Evolutionary conservation across 805 yeast species (phyloP).

Genomic region (Lipomyces lipofer): DNA sequence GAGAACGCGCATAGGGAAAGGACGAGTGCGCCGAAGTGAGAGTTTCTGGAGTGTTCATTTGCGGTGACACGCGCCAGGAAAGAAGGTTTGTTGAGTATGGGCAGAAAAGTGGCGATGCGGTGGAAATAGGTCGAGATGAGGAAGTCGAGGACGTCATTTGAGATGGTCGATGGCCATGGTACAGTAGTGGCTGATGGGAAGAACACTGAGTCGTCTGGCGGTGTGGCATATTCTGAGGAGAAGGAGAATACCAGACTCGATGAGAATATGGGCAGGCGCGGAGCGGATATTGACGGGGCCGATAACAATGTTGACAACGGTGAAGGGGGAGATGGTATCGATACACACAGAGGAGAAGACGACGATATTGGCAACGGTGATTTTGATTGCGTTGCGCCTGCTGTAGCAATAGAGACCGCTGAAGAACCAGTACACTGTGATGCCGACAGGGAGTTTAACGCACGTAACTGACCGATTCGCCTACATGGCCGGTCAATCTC

Average conservation of each 20-base stretch:
- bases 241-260: background rate
- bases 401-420: background rate
- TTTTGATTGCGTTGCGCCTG: background rate
- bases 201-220: background rate
- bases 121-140: background rate
- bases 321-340: too few relatives aligned
- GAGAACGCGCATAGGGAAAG: slow-evolving; percentile 11
- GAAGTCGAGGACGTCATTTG: background rate
- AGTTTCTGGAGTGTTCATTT: slow-evolving; percentile 4
- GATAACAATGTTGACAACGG: background rate
- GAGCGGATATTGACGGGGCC: background rate
- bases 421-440: background rate
- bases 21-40: slow-evolving; percentile 10
- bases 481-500: background rate
- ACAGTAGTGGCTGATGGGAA: background rate
- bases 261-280: background rate
- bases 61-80: slow-evolving; percentile 5
- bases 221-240: background rate
- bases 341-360: too few relatives aligned
- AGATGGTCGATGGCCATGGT: background rate
- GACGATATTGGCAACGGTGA: too few relatives aligned
- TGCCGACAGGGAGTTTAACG: background rate
- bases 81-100: background rate
- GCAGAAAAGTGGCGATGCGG: background rate
- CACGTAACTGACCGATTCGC: background rate